Evolutionary conservation across 2,329 filamentous ascomycete species (phyloP).

Genomic region (Thelonectria rubi): DNA sequence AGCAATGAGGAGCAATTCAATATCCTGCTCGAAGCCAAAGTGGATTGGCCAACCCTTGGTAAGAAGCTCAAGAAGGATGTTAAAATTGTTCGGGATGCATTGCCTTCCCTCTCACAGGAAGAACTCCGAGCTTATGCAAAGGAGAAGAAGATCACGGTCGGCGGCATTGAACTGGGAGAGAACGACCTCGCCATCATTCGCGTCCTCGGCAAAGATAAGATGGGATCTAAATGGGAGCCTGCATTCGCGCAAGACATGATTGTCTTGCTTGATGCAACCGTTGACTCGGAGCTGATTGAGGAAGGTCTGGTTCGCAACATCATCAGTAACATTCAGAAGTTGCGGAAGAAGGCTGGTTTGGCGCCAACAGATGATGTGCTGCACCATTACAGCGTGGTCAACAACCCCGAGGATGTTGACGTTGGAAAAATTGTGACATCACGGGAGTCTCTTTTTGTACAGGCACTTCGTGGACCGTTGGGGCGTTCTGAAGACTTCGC

Average conservation of each 20-base stretch:
- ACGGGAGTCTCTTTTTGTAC: conserved; percentile 6
- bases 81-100: conserved; percentile 82
- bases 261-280: conserved; percentile 77
- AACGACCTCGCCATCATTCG: conserved; percentile 68
- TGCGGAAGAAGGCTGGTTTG: conserved; percentile 88
- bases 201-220: conserved; percentile 12
- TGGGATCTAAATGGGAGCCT: conserved; percentile 35
- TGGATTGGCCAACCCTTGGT: conserved; percentile 87
- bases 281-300: conserved; percentile 76
- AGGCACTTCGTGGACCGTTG: not conserved
- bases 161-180: conserved; percentile 78
- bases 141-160: conserved; percentile 76
- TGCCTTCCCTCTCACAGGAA: conserved; percentile 76
- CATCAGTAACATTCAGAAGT: conserved; percentile 83
- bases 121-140: conserved; percentile 79
- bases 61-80: conserved; percentile 95
- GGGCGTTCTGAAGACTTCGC: not conserved
- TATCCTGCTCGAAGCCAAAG: conserved; percentile 81
- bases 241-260: conserved; percentile 62
- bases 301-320: conserved; percentile 85
- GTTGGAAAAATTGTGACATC: not conserved
- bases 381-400: conserved; percentile 18
- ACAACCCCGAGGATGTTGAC: conserved; percentile 2
- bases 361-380: conserved; percentile 84
- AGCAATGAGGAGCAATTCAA: conserved; percentile 85